Base-by-base conservation (phyloP, 257 asterid genomes). In the Parsonsia alboflavescens region DNA sequence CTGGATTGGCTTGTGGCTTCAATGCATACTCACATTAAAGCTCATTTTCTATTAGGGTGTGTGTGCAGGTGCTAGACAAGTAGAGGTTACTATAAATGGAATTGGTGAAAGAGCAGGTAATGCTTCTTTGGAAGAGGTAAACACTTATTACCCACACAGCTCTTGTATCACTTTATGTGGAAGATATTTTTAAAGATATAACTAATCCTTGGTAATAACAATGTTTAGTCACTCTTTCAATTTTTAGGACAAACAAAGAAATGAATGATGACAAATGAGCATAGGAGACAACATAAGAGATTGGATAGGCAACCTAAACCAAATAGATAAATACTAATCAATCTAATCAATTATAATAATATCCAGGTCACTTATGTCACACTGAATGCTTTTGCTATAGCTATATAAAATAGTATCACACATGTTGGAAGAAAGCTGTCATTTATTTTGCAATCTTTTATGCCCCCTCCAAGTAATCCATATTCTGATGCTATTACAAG, bases 61-160 rank as follows among this genome's bases (percentile, higher is more conserved):
- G 76, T 77, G 78, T 78, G 93, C 97, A 75, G 98, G 98, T 76
- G 98, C 98, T 72, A 89, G 98, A 84, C 98, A 94, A 82, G 57
- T 94, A 30, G 98, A 94, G 79, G 97, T 92, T 76, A 94, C 98
- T 80, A 88, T 94, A 81, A 94, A 94, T 81, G 98, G 97, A 71
- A 94, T 94, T 64, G 98, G 98, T 71, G 98, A 94, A 85, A 88
- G 98, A 82, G 98, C 98, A 77, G 98, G 98, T 33, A 94, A 94
- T 85, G 98, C 98, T 63, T 94, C 98, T 41, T 71, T 94, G 45
- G 98, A 94, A 89, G 98, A 94, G 96, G 98, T 92, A 68, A 71
- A 85, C 72, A 68, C 41, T 75, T 36, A 3, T 17, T 71, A 56
- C 24, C 10, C 66, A 57, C 5, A 6, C 7, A 67, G 2, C 28